Evolutionary conservation across 2,329 filamentous ascomycete genomes (phyloP).

Genomic region (Tolypocladium guangdongense): DNA sequence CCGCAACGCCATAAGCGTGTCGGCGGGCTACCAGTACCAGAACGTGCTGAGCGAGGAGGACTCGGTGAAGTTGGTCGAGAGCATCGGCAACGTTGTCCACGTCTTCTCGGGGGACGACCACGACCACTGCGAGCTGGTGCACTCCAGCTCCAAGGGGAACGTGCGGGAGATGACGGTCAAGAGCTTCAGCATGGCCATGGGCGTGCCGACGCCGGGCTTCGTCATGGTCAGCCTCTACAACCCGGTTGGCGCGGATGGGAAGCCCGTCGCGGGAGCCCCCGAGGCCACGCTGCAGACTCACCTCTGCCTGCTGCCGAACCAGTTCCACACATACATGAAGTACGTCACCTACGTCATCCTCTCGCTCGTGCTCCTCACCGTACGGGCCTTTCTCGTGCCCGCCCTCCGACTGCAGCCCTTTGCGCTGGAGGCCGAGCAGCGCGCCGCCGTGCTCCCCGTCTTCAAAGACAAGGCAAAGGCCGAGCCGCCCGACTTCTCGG

Average conservation of each 20-base stretch:
- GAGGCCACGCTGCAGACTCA: constrained; percentile 69
- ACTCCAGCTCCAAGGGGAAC: constrained; percentile 55
- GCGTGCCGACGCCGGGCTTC: constrained; percentile 78
- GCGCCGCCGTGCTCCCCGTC: constrained; percentile 23
- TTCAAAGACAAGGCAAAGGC: constrained; percentile 45
- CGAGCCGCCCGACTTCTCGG: constrained; percentile 25
- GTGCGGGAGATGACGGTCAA: constrained; percentile 88
- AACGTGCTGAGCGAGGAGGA: constrained; percentile 76
- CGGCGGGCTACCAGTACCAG: constrained; percentile 86
- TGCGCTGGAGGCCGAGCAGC: constrained; percentile 32
- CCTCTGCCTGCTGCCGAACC: constrained; percentile 81
- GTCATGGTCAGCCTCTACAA: constrained; percentile 87
- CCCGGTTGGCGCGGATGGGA: constrained; percentile 56
- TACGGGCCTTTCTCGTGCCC: constrained; percentile 47
- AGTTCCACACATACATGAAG: constrained; percentile 70
- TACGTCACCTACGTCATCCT: constrained; percentile 57
- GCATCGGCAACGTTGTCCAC: constrained; percentile 70
- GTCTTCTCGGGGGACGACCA: constrained; percentile 96
- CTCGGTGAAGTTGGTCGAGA: constrained; percentile 63
- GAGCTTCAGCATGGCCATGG: constrained; percentile 93
- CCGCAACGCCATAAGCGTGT: constrained; percentile 67
- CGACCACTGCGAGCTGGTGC: constrained; percentile 88
- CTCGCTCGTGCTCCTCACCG: constrained; percentile 36
- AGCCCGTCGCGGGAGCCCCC: constrained; percentile 31
- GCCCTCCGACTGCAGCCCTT: constrained; percentile 42